Evolutionary conservation across 2,329 filamentous ascomycete genomes (phyloP), one percentile per base, ranked within the genome.

Genomic region (Cryphonectria carpinicola): DNA sequence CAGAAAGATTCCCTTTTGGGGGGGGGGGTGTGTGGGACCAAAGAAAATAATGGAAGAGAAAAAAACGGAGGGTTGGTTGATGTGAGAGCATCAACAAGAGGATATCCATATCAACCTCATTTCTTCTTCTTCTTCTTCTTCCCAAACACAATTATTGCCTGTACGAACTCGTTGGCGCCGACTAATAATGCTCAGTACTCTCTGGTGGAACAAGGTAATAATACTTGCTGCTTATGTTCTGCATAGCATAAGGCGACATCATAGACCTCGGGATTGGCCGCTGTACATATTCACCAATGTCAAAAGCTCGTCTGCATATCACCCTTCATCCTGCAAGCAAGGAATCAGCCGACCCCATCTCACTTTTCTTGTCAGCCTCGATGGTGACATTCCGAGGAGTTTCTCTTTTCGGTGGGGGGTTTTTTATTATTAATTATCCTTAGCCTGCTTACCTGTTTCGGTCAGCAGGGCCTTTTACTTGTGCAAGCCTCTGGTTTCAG

Each of bases 401-500:
- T 56, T 32, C n/a, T 46, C 17, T 46, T 7, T 22, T 39, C 37
- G 3, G n/a, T n/a, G n/a, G n/a, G n/a, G n/a, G n/a, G 2, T 46
- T 46, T 46, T 10, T 11, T 43, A 3, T 19, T 43, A 19, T 17
- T 43, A n/a, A n/a, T 1, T 43, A 10, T 49, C 8, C 46, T 58
- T 28, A 35, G 28, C 19, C 19, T 19, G 46, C 35, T 35, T 39
- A 39, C 22, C 52, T n/a, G n/a, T 14, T 35, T n/a, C 41, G 25
- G 19, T 43, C 54, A 39, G 6, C 25, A 19, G 37, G 61, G 52
- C 35, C 37, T 61, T 28, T 46, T 25, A 60, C 41, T 10, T 17
- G 66, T 17, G 66, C 61, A 68, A 68, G 65, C 62, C 35, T 56
- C 52, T 65, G 28, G 67, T 71, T 71, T 73, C 70, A 71, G 67